Evolutionary conservation across 2,329 filamentous ascomycete species (phyloP).

Genomic region (Uncinocarpus reesii): DNA sequence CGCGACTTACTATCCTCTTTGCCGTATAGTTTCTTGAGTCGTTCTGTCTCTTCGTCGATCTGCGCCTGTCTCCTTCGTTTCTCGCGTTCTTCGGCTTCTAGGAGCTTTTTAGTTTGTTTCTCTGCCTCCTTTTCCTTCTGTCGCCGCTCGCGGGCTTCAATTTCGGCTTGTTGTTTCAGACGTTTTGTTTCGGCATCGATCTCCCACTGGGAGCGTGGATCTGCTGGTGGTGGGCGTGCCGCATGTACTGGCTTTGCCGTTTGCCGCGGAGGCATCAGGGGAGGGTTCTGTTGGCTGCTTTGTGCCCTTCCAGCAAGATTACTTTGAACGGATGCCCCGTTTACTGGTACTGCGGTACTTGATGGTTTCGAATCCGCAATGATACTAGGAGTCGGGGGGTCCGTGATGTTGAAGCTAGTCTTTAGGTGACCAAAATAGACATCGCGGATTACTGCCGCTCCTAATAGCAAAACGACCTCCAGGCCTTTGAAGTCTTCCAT

Average conservation of each 20-base stretch:
- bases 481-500: constrained; percentile 90
- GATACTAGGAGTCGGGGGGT: constrained; percentile 24
- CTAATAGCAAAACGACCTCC: constrained; percentile 63
- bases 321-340: constrained; percentile 2
- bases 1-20: constrained; percentile 31
- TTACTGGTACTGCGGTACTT: constrained; percentile 2
- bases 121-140: constrained; percentile 44
- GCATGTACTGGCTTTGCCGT: not conserved
- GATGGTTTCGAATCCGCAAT: not conserved
- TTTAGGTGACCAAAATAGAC: constrained; percentile 54
- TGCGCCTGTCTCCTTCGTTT: constrained; percentile 43
- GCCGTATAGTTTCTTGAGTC: constrained; percentile 52
- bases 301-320: not conserved
- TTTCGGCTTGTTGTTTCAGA: constrained; percentile 35
- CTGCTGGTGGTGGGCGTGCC: constrained; percentile 26
- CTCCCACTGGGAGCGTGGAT: constrained; percentile 45
- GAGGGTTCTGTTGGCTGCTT: not conserved
- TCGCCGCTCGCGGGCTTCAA: constrained; percentile 34
- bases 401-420: constrained; percentile 68
- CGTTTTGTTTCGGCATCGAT: constrained; percentile 42
- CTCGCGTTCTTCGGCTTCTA: constrained; percentile 46
- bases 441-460: constrained; percentile 52
- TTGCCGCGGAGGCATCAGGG: not conserved
- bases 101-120: constrained; percentile 42
- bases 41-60: constrained; percentile 66